phyloP scores from a whole-genome alignment of 1,284 basidiomycete genomes.

The Meira nashicola region DNA sequence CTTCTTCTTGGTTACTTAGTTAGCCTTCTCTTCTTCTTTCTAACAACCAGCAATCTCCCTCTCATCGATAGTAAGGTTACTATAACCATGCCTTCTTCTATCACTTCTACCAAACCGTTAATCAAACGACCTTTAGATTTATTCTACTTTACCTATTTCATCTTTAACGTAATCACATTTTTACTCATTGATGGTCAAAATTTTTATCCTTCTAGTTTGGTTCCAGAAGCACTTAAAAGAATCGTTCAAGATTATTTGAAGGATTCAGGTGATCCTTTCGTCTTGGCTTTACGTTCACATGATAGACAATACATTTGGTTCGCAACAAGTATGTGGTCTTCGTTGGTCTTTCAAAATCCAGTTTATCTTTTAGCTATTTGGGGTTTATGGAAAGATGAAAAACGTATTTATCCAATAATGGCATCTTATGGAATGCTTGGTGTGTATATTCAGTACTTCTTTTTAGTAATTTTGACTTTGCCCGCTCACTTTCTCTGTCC shows the following conservation, averaged over 20 bases:
- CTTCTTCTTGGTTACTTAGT: neutral
- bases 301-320: slow-evolving; percentile 33
- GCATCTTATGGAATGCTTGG: slow-evolving; percentile 29
- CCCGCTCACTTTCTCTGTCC: neutral
- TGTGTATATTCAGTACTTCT: slow-evolving; percentile 11
- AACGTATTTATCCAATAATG: slow-evolving; percentile 30
- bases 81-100: neutral
- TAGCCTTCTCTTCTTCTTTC: neutral
- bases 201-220: slow-evolving; percentile 23
- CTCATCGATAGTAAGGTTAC: neutral
- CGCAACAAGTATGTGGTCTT: slow-evolving; percentile 23
- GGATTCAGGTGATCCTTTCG: slow-evolving; percentile 27
- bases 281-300: slow-evolving; percentile 7
- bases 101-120: slow-evolving; percentile 3
- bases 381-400: slow-evolving; percentile 28
- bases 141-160: slow-evolving; percentile 31
- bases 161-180: slow-evolving; percentile 29
- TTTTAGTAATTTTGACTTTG: neutral
- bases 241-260: slow-evolving; percentile 27
- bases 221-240: slow-evolving; percentile 21
- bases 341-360: slow-evolving; percentile 31
- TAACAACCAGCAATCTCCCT: neutral
- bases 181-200: slow-evolving; percentile 31
- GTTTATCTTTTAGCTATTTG: slow-evolving; percentile 25
- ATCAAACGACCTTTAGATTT: slow-evolving; percentile 21